A percentile compares a stretch with the other conserved stretches of the same genome.
These are phyloP conservation scores for Verticillium nonalfalfae DNA, from an alignment of 2,329 filamentous ascomycete species.

Conservation along the genomic window DNA sequence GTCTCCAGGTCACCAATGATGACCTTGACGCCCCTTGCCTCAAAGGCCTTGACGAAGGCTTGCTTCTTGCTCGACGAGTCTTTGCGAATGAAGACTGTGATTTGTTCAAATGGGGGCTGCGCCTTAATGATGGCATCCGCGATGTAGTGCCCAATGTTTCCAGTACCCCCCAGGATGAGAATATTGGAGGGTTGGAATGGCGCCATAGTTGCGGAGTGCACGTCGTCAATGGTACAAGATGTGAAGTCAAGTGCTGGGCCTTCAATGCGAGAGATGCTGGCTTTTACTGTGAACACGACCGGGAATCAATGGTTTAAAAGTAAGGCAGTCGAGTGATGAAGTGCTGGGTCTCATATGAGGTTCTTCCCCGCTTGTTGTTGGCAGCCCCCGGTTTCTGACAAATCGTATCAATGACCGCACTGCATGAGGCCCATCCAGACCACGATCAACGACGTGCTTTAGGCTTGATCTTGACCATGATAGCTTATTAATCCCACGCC, in stretches of 20 bases:
- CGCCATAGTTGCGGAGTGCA: background rate
- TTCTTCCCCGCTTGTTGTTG: background rate
- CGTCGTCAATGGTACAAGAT: background rate
- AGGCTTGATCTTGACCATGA: background rate
- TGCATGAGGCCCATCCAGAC: background rate
- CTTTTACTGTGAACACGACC: too few relatives aligned
- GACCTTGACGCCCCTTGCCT: slow-evolving; percentile 15
- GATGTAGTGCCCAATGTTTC: slow-evolving; percentile 33
- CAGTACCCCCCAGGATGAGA: slow-evolving; percentile 29
- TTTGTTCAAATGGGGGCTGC: slow-evolving; percentile 22
- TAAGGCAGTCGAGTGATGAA: background rate
- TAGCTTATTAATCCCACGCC: too few relatives aligned
- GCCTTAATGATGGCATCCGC: slow-evolving; percentile 27
- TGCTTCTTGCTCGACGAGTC: slow-evolving; percentile 12
- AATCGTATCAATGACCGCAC: background rate
- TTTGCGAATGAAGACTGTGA: slow-evolving; percentile 25
- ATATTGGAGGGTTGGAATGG: slow-evolving; percentile 5
- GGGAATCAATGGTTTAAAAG: too few relatives aligned
- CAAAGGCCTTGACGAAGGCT: slow-evolving; percentile 12
- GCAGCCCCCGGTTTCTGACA: background rate
- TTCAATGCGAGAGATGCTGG: too few relatives aligned
- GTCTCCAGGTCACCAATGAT: slow-evolving; percentile 29
- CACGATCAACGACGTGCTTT: background rate
- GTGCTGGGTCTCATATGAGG: background rate
- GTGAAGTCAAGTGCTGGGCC: too few relatives aligned